These are phyloP conservation scores for Yamadazyma kanchanaburiensis DNA, from an alignment of 1,139 yeast genomes.

Conservation along the genomic window DNA sequence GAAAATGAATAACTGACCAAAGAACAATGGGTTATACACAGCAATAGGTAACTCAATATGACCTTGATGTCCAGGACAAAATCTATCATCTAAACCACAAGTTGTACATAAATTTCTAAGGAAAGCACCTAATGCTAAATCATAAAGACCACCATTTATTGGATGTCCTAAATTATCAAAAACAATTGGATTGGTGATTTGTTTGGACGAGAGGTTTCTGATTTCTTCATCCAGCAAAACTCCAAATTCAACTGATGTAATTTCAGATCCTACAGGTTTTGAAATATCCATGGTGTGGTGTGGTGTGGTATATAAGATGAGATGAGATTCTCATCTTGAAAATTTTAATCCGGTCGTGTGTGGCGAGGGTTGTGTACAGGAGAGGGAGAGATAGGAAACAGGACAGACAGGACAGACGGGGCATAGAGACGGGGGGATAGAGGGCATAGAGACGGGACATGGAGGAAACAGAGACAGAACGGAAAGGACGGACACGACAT, in stretches of 20 bases:
- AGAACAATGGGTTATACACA: slow-evolving; percentile 90
- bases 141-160: slow-evolving; percentile 88
- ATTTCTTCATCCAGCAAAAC: slow-evolving; percentile 81
- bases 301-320: background rate
- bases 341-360: slow-evolving; percentile 11
- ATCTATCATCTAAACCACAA: slow-evolving; percentile 92
- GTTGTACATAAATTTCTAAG: slow-evolving; percentile 86
- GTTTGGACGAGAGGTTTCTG: slow-evolving; percentile 84
- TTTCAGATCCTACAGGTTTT: slow-evolving; percentile 93
- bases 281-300: slow-evolving; percentile 75
- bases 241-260: slow-evolving; percentile 89
- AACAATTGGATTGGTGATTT: slow-evolving; percentile 90
- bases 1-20: slow-evolving; percentile 82
- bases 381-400: too few species aligned
- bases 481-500: too few species aligned
- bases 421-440: too few species aligned
- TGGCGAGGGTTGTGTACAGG: too few species aligned
- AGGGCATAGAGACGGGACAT: too few species aligned
- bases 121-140: slow-evolving; percentile 91
- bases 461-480: too few species aligned
- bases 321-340: slow-evolving; percentile 6
- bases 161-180: slow-evolving; percentile 97
- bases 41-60: slow-evolving; percentile 96
- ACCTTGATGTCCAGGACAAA: slow-evolving; percentile 98
- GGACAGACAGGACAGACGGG: too few species aligned